These are phyloP conservation scores for Begonia loranthoides DNA, from an alignment of 306 rosid genomes.

Conservation along the genomic window DNA sequence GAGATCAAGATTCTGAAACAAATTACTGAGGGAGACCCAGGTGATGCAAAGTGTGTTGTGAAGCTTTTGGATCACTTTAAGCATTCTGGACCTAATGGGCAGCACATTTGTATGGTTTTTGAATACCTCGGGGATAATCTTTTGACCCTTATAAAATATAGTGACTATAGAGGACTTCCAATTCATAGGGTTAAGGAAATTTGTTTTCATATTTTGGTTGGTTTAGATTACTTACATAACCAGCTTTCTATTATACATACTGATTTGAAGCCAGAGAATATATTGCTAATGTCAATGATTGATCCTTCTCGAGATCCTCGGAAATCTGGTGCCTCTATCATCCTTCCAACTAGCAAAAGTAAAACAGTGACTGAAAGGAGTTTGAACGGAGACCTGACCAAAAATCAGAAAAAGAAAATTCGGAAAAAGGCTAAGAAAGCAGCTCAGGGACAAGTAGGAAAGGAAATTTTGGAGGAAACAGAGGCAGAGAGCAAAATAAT, in stretches of 20 bases:
- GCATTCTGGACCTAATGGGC: conserved; percentile 87
- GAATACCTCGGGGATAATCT: conserved; percentile 87
- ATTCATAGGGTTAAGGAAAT: conserved; percentile 65
- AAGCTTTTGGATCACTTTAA: conserved; percentile 87
- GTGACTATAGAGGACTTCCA: conserved; percentile 59
- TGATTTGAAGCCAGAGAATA: conserved; percentile 80
- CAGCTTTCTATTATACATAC: conserved; percentile 81
- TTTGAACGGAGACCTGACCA: conserved; percentile 49
- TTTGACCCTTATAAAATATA: conserved; percentile 65
- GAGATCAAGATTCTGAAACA: conserved; percentile 77
- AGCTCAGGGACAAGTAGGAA: conserved; percentile 47
- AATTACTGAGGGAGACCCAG: conserved; percentile 68
- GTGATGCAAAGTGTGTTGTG: conserved; percentile 66
- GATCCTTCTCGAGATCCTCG: conserved; percentile 75
- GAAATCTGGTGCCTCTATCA: conserved; percentile 49
- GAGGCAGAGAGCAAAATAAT: conserved; percentile 30
- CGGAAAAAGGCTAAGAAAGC: conserved; percentile 67
- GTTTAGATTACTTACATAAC: conserved; percentile 74
- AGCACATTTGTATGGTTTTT: conserved; percentile 80
- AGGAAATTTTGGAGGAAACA: conserved; percentile 36
- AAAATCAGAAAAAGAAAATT: conserved; percentile 69
- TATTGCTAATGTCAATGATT: conserved; percentile 47
- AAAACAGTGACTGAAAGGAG: conserved; percentile 33
- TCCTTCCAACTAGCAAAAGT: conserved; percentile 32
- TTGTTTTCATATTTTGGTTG: conserved; percentile 63